phyloP scores from a whole-genome alignment of 1,139 yeast genomes.

The Kodamaea ohmeri region DNA sequence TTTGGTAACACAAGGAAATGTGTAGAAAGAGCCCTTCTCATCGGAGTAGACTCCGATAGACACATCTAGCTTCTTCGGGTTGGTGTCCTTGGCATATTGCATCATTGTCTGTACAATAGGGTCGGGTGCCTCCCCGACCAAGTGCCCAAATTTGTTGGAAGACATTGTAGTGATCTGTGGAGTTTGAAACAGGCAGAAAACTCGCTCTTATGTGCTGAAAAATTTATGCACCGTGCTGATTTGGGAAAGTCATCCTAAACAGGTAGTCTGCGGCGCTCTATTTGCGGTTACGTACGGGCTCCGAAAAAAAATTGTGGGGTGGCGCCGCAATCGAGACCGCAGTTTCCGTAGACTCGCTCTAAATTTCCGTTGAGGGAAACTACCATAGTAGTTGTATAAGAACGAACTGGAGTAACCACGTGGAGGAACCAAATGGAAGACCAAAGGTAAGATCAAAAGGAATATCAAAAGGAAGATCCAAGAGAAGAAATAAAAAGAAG shows the following conservation, averaged over 20 bases:
- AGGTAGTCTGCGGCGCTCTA: conserved; percentile 2
- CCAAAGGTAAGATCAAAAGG: too few species aligned
- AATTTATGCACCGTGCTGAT: neutral
- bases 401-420: too few species aligned
- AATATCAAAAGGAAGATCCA: too few species aligned
- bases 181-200: neutral
- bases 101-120: conserved; percentile 37
- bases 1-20: conserved; percentile 37
- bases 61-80: conserved; percentile 37
- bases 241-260: conserved; percentile 1
- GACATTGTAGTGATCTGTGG: conserved; percentile 5
- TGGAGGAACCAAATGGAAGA: too few species aligned
- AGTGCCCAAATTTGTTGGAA: conserved; percentile 24
- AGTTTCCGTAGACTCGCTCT: too few species aligned
- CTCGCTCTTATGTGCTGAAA: neutral
- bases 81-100: conserved; percentile 26
- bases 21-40: conserved; percentile 34
- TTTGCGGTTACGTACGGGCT: neutral
- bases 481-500: too few species aligned
- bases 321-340: neutral
- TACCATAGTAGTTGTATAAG: too few species aligned
- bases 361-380: too few species aligned
- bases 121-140: conserved; percentile 31
- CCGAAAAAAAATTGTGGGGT: neutral
- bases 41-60: conserved; percentile 46